phyloP scores from a whole-genome alignment of 352 stramenopile genomes.

The Hyphochytrium catenoides region DNA sequence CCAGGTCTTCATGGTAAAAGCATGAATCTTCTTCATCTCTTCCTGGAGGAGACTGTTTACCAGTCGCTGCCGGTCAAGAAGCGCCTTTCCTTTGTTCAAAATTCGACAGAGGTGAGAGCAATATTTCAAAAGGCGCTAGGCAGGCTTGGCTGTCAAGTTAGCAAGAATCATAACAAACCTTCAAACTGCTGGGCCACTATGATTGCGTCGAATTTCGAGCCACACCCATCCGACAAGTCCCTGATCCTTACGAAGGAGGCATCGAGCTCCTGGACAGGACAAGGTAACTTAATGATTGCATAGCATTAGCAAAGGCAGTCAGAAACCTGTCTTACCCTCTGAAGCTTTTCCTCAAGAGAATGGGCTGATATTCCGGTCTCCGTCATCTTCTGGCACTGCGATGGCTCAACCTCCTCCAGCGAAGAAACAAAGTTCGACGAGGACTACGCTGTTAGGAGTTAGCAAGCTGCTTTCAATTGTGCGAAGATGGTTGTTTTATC shows the following conservation, averaged over 20 bases:
- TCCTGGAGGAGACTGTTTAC: slow-evolving; percentile 53
- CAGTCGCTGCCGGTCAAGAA: slow-evolving; percentile 39
- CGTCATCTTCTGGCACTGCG: too few species aligned
- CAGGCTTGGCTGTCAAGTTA: not conserved
- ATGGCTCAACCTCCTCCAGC: too few species aligned
- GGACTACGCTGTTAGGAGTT: too few species aligned
- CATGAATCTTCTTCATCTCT: slow-evolving; percentile 53
- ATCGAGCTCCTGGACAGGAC: slow-evolving; percentile 28
- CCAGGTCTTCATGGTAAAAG: slow-evolving; percentile 61
- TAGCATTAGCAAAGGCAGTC: too few species aligned
- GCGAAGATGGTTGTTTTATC: too few species aligned
- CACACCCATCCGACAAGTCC: slow-evolving; percentile 49
- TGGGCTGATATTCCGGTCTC: too few species aligned
- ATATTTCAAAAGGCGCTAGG: not conserved
- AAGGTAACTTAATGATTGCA: too few species aligned
- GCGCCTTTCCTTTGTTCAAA: slow-evolving; percentile 21
- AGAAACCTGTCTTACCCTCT: too few species aligned
- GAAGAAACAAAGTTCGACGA: too few species aligned
- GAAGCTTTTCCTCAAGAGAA: too few species aligned
- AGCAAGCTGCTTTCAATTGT: too few species aligned
- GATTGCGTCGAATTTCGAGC: slow-evolving; percentile 51
- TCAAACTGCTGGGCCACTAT: slow-evolving; percentile 50
- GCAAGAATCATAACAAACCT: slow-evolving; percentile 12
- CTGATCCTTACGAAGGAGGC: slow-evolving; percentile 33
- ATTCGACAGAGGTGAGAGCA: not conserved